Evolutionary conservation across 78 protist species (phyloP).

Genomic region (Planoprotostelium fungivorum): DNA sequence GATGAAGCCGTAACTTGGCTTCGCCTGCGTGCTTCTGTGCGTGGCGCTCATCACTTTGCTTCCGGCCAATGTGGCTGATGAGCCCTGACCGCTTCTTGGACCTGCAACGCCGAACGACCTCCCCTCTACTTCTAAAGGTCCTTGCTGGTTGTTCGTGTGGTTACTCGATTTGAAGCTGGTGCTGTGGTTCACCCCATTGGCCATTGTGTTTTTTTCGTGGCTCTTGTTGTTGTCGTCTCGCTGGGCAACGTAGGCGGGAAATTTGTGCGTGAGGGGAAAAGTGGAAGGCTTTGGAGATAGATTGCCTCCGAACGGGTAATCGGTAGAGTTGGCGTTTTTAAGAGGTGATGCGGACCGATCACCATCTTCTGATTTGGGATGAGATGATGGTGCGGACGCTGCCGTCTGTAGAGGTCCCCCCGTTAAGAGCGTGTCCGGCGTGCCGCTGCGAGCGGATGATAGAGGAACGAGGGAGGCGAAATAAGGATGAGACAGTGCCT

Average conservation of each 20-base stretch:
- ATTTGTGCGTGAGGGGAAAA: neutral
- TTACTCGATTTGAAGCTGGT: too few species aligned
- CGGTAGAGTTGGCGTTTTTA: neutral
- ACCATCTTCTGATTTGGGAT: neutral
- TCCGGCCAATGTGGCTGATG: neutral
- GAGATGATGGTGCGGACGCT: neutral
- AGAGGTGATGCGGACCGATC: neutral
- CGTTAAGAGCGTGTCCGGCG: neutral
- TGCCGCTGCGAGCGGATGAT: neutral
- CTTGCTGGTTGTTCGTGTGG: too few species aligned
- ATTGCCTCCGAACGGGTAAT: neutral
- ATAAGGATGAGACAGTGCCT: conserved; percentile 80
- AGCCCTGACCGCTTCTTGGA: neutral
- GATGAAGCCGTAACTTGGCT: too few species aligned
- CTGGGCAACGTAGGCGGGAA: neutral
- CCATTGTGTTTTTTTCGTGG: neutral
- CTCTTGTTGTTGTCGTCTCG: neutral
- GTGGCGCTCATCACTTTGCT: too few species aligned
- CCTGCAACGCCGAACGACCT: neutral
- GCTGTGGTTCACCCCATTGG: neutral
- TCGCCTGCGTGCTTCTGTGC: too few species aligned
- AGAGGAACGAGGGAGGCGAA: conserved; percentile 29
- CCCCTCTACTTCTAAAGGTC: neutral
- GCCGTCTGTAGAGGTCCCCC: neutral
- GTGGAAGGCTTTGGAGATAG: neutral